Evolutionary conservation across 257 asterid species (phyloP), one percentile per base, ranked within the genome.

Genomic region (Misopates orontium): DNA sequence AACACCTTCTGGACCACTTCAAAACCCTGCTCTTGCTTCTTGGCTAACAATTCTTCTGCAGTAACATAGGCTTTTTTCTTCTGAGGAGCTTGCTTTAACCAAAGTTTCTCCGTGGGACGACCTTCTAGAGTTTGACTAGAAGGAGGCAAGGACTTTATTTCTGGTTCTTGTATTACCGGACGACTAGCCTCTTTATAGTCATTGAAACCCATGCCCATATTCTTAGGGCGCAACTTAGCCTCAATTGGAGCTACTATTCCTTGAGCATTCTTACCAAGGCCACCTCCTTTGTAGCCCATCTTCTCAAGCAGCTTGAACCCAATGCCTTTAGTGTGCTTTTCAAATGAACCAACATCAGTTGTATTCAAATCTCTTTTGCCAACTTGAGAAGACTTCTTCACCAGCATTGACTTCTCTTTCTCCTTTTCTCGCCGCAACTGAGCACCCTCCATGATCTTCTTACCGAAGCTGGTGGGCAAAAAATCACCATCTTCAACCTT

Each of bases 231-330:
- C 68, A 87, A 39, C 80, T 82, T 87, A 4, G 84, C 90, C 77
- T 87, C 96, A 28, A 89, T 73, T 1, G 97, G 98, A 70, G 91
- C 90, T 23, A 80, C 23, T 57, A 87, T 90, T 25, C 98, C 98
- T 82, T 89, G 98, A 55, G 70, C 60, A 56, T 90, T 83, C 77
- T 83, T 93, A 61, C 98, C 98, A 70, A 93, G 91, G 23, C 97
- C 97, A 24, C 97, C 98, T 71, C 97, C 98, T 75, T 67, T 83
- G 62, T 89, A 89, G 16, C 98, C 98, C 97, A 89, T 93, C 84
- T 81, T 87, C 78, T 76, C 94, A 40, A 93, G 84, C 82, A 93
- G 68, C 75, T 75, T 87, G 87, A 56, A 3, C 59, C 97, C 97
- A 68, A 87, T 82, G 24, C 98, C 97, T 64, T 81, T 87, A 11